Percentiles rank a stretch among this genome's conserved stretches.
Conservation (phyloP, 306 rosid genomes). For the Gastrolobium villosum region DNA sequence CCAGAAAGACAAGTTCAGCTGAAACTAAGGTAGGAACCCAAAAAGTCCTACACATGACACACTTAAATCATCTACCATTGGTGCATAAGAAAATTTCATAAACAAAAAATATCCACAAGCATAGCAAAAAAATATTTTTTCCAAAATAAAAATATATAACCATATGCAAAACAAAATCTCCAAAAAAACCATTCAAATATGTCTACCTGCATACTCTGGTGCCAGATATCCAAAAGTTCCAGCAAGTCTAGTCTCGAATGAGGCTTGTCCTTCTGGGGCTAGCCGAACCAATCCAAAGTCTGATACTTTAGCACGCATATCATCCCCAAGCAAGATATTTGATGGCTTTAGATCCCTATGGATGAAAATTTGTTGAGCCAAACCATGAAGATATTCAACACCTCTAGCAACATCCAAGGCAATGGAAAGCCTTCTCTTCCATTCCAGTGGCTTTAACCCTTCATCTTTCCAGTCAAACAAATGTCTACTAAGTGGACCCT, state of each 20-base stretch:
- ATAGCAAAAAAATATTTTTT: neutral
- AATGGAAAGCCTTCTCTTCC: conserved; percentile 84
- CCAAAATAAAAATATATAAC: neutral
- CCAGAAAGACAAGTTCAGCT: neutral
- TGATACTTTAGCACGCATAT: conserved; percentile 90
- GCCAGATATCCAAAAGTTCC: conserved; percentile 98
- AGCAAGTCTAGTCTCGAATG: conserved; percentile 84
- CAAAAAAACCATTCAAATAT: conserved; percentile 8
- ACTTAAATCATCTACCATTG: neutral
- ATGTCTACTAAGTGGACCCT: conserved; percentile 83
- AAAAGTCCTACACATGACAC: neutral
- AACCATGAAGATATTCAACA: conserved; percentile 86
- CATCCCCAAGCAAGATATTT: conserved; percentile 93
- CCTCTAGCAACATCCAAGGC: conserved; percentile 98
- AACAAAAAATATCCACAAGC: neutral
- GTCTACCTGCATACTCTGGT: conserved; percentile 93
- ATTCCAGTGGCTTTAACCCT: conserved; percentile 72
- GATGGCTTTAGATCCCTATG: conserved; percentile 97
- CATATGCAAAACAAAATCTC: neutral
- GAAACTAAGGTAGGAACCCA: conserved; percentile 23
- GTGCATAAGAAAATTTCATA: neutral
- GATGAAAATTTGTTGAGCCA: conserved; percentile 89
- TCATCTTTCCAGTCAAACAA: conserved; percentile 72
- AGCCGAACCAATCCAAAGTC: conserved; percentile 97
- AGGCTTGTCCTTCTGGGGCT: conserved; percentile 88